Conservation (phyloP, 371 early-diverging fungal species). For the Mortierella sp. region DNA sequence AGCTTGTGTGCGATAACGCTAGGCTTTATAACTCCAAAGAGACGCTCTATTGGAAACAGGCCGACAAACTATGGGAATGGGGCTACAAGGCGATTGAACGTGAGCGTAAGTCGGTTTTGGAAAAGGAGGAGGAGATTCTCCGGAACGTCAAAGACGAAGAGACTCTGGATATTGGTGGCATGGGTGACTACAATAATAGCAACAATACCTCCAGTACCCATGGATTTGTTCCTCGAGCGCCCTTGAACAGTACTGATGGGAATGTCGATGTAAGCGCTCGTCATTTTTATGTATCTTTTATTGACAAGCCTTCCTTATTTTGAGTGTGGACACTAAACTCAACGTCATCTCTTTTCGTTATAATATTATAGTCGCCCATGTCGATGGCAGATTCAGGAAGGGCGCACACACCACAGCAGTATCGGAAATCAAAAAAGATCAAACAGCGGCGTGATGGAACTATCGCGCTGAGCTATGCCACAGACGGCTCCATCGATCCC, state of each 20-base stretch:
- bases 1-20: conserved; percentile 74
- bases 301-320: not conserved
- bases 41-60: conserved; percentile 77
- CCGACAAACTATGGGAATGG: conserved; percentile 71
- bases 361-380: conserved; percentile 38
- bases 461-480: conserved; percentile 44
- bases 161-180: conserved; percentile 37
- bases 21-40: conserved; percentile 79
- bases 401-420: conserved; percentile 49
- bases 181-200: conserved; percentile 29
- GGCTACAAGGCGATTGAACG: conserved; percentile 71
- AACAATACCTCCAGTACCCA: not conserved
- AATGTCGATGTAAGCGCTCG: conserved; percentile 57
- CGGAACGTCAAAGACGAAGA: conserved; percentile 38
- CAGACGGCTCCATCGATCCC: conserved; percentile 53
- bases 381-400: conserved; percentile 27
- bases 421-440: conserved; percentile 48
- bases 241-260: conserved; percentile 58
- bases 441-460: conserved; percentile 52
- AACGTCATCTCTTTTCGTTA: not conserved
- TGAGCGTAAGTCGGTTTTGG: conserved; percentile 63
- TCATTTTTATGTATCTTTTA: not conserved
- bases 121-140: conserved; percentile 53
- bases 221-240: conserved; percentile 25
- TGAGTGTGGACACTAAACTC: not conserved